Conservation (phyloP, 352 stramenopile genomes). For the Globisporangium carolinianum region DNA sequence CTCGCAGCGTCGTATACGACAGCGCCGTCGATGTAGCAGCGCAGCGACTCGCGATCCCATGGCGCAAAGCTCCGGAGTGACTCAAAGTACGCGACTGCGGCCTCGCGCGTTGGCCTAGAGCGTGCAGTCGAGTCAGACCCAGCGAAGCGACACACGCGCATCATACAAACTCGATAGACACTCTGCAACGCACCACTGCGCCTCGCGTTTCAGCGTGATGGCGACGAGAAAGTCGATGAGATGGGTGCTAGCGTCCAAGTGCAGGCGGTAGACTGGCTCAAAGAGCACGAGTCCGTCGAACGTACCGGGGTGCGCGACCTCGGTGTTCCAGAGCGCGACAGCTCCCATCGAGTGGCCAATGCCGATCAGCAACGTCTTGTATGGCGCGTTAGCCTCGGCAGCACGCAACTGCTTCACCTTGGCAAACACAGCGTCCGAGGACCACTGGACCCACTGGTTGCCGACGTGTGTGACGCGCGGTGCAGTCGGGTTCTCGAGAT, state of each 20-base stretch:
- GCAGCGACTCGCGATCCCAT: slow-evolving; percentile 30
- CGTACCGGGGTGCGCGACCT: slow-evolving; percentile 29
- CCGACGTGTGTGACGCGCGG: slow-evolving; percentile 31
- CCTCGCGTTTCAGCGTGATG: slow-evolving; percentile 29
- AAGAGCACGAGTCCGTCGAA: slow-evolving; percentile 44
- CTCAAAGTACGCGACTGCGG: slow-evolving; percentile 21
- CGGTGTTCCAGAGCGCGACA: slow-evolving; percentile 28
- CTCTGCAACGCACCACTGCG: not conserved
- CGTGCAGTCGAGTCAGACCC: not conserved
- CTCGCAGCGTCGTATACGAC: slow-evolving; percentile 14
- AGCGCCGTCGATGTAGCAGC: slow-evolving; percentile 24
- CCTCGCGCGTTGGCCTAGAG: slow-evolving; percentile 19
- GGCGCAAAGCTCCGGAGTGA: slow-evolving; percentile 30
- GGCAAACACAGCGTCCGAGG: slow-evolving; percentile 19
- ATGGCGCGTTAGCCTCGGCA: too few relatives aligned
- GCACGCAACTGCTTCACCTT: slow-evolving; percentile 16
- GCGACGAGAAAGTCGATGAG: slow-evolving; percentile 27
- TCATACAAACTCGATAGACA: not conserved
- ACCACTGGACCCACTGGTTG: slow-evolving; percentile 18
- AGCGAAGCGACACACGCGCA: too few relatives aligned
- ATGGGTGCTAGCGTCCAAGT: not conserved
- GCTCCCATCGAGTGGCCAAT: slow-evolving; percentile 48
- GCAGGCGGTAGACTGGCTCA: slow-evolving; percentile 25
- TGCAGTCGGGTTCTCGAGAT: slow-evolving; percentile 12
- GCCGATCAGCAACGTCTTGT: slow-evolving; percentile 26